A percentile compares a stretch with the other conserved stretches of the same genome.
Conservation (phyloP, 352 stramenopile genomes). For the Pythium phragmitis region DNA sequence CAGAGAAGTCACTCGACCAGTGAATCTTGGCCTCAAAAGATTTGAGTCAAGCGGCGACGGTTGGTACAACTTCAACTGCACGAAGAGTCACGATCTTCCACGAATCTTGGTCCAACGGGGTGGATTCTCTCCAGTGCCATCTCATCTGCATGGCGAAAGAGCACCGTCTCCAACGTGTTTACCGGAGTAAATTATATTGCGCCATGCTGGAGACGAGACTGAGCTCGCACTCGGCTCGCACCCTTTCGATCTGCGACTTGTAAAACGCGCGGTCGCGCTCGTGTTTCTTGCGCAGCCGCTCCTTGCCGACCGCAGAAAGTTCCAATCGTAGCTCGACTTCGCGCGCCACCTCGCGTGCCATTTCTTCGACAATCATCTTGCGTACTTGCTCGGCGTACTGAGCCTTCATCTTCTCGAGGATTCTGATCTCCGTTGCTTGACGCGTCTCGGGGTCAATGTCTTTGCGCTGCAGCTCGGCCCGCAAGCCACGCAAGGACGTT, state of each 20-base stretch:
- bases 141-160: background rate
- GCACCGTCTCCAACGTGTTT: conserved; percentile 4
- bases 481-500: conserved; percentile 50
- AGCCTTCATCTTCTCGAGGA: conserved; percentile 68
- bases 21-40: background rate
- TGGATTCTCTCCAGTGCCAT: background rate
- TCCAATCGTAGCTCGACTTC: conserved; percentile 56
- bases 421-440: conserved; percentile 41
- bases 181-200: conserved; percentile 75
- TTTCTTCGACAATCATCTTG: conserved; percentile 52
- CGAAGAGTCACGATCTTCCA: conserved; percentile 10
- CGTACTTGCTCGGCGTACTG: conserved; percentile 57
- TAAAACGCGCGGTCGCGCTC: conserved; percentile 52
- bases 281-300: conserved; percentile 54
- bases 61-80: background rate
- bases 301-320: conserved; percentile 34
- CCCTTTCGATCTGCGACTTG: conserved; percentile 57
- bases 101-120: conserved; percentile 3
- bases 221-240: conserved; percentile 66
- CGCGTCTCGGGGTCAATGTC: conserved; percentile 37
- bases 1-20: no score
- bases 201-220: conserved; percentile 57
- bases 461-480: conserved; percentile 43
- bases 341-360: conserved; percentile 60
- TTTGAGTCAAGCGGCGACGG: background rate